Evolutionary conservation across 306 rosid species (phyloP).

Genomic region (Vicia villosa): DNA sequence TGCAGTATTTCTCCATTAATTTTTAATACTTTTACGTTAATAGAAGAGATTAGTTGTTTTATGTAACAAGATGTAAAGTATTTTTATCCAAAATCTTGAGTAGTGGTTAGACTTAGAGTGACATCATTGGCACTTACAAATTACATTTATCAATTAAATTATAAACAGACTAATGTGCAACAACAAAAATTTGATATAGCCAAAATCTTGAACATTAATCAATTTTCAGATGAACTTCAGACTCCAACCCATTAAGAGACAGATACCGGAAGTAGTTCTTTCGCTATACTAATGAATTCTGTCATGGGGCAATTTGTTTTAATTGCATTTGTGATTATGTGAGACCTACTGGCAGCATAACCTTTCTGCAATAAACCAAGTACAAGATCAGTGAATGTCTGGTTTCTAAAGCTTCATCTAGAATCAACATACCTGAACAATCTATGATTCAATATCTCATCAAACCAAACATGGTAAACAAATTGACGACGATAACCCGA

Average conservation of each 20-base stretch:
- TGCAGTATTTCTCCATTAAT: no score
- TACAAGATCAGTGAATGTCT: conserved; percentile 1
- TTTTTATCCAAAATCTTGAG: conserved; percentile 43
- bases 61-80: no score
- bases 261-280: conserved; percentile 50
- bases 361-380: conserved; percentile 69
- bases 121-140: background rate
- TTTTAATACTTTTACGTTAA: no score
- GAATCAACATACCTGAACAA: conserved; percentile 28
- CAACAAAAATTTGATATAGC: conserved; percentile 3
- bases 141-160: conserved; percentile 2
- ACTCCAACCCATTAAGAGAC: conserved; percentile 25
- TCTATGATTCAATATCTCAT: conserved; percentile 8
- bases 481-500: conserved; percentile 12
- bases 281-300: conserved; percentile 74
- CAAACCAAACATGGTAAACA: conserved; percentile 2
- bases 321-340: conserved; percentile 73
- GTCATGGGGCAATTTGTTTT: conserved; percentile 94
- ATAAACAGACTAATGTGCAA: background rate
- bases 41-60: no score
- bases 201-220: conserved; percentile 22
- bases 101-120: background rate
- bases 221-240: conserved; percentile 15
- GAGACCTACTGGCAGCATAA: conserved; percentile 86
- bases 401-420: conserved; percentile 22